A percentile compares a stretch with the other conserved stretches of the same genome.
Evolutionary conservation across 176 grass and related monocot genomes (phyloP).

Genomic region (sorghum (Sorghum bicolor)): DNA sequence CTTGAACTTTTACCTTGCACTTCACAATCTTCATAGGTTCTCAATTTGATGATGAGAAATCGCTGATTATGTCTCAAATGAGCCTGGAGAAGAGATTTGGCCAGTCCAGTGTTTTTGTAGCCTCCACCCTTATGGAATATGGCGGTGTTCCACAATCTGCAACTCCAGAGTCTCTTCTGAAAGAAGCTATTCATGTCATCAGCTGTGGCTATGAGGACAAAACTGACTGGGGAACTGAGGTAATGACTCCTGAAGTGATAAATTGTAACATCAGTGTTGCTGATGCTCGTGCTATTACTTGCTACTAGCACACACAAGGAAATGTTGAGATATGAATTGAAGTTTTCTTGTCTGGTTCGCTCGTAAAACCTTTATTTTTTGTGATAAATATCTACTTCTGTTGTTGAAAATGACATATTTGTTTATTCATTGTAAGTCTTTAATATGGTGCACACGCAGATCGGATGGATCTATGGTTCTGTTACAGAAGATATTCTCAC

Average conservation of each 20-base stretch:
- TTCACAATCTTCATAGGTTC: conserved; percentile 48
- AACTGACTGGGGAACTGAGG: conserved; percentile 92
- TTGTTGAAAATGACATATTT: neutral
- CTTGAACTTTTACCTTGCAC: conserved; percentile 5
- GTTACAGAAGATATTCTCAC: conserved; percentile 95
- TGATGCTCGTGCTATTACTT: neutral
- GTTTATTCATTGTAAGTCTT: neutral
- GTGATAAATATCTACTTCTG: neutral
- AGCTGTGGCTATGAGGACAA: conserved; percentile 99
- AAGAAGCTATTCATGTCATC: conserved; percentile 99
- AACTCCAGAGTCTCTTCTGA: conserved; percentile 92
- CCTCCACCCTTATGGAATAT: conserved; percentile 96
- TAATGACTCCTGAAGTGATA: conserved; percentile 25
- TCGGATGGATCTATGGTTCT: conserved; percentile 97
- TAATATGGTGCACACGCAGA: conserved; percentile 48
- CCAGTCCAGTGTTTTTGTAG: conserved; percentile 89
- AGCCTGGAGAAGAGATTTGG: conserved; percentile 97
- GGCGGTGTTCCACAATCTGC: conserved; percentile 95
- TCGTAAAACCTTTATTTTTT: neutral
- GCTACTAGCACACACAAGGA: neutral
- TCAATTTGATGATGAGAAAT: conserved; percentile 94
- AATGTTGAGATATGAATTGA: neutral
- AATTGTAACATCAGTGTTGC: neutral
- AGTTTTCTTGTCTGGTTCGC: neutral
- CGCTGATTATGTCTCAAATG: conserved; percentile 97